Evolutionary conservation across 2,329 filamentous ascomycete genomes (phyloP), one percentile per base, ranked within the genome.

Genomic region (Plectosphaerella sp.): DNA sequence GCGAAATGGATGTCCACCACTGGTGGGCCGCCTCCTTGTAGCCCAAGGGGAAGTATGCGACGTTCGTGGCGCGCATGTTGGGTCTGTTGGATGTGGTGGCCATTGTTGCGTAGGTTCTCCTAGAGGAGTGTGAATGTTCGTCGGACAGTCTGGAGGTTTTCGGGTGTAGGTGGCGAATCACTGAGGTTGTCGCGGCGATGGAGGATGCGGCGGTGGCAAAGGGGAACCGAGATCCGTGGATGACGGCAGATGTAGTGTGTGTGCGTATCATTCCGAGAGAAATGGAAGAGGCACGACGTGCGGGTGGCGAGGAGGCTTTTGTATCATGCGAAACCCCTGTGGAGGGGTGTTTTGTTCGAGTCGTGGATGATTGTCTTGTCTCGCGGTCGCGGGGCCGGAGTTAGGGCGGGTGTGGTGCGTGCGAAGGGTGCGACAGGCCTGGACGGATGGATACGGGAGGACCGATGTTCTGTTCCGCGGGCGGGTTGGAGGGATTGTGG

Each of bases 1-100:
- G 88, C 1, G 91, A 86, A n/a, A 94, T 74, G 57, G 84, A 87
- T 11, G 86, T 82, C 94, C 94, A 99, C 91, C 94, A 97, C 78
- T 97, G 93, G 60, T 82, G 87, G 57, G 91, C 90, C 15, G 90
- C 93, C 53, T 96, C 91, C 64, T 92, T 94, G 73, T 96, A 96
- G 48, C 91, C 87, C 20, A 97, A 73, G 2, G 94, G 92, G 59
- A 99, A 97, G 68, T 81, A 86, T 2, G 64, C 63, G 37, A 68
- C 61, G 25, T 62, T 64, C 50, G 45, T 41, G 33, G 45, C 22
- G 45, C 51, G 53, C 45, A 51, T 49, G 15, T 55, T 51, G 36
- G 49, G 50, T 28, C 53, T 51, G 18, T 46, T 41, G 22, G 33
- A 15, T 5, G 48, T n/a, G 24, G 54, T 47, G 16, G 56, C 56